These are phyloP conservation scores for Rhodotorula babjevae DNA, from an alignment of 768 basidiomycete genomes.

Conservation along the genomic window DNA sequence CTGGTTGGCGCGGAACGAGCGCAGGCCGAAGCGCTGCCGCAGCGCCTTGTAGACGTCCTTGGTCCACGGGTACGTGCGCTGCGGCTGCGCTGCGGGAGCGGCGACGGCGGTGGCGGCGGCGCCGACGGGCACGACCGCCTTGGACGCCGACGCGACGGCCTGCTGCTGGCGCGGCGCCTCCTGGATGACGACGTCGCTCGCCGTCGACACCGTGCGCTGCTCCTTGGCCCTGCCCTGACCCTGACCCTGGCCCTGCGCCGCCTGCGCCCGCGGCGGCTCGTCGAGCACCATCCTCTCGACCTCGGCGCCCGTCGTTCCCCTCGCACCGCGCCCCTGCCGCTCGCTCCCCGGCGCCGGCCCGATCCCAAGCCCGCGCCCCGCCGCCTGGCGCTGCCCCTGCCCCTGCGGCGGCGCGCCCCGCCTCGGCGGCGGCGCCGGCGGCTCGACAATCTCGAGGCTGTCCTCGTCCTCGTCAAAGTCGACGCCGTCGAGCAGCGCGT, in stretches of 20 bases:
- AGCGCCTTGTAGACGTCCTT: slow-evolving; percentile 58
- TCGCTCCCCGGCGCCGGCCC: background rate
- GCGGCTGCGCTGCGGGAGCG: background rate
- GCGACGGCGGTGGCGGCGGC: no score
- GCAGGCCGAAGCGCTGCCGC: slow-evolving; percentile 59
- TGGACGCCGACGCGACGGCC: background rate
- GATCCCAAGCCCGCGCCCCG: background rate
- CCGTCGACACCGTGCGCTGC: background rate
- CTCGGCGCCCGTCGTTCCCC: no score
- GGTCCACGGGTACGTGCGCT: slow-evolving; percentile 37
- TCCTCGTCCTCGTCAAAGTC: slow-evolving; percentile 1
- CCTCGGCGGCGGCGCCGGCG: background rate
- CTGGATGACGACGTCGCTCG: slow-evolving; percentile 18
- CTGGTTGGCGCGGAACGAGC: slow-evolving; percentile 73
- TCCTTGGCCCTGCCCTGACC: background rate
- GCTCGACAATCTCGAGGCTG: slow-evolving; percentile 3
- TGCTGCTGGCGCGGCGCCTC: background rate
- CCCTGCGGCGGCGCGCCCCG: no score
- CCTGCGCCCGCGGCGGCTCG: background rate
- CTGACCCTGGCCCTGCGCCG: background rate
- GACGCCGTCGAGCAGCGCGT: slow-evolving; percentile 10
- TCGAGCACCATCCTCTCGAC: background rate
- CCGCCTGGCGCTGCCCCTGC: background rate
- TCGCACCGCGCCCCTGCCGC: no score
- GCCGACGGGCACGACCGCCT: background rate